These are phyloP conservation scores for Micractinium sp. DNA, from an alignment of 139 green algal species.

Conservation along the genomic window DNA sequence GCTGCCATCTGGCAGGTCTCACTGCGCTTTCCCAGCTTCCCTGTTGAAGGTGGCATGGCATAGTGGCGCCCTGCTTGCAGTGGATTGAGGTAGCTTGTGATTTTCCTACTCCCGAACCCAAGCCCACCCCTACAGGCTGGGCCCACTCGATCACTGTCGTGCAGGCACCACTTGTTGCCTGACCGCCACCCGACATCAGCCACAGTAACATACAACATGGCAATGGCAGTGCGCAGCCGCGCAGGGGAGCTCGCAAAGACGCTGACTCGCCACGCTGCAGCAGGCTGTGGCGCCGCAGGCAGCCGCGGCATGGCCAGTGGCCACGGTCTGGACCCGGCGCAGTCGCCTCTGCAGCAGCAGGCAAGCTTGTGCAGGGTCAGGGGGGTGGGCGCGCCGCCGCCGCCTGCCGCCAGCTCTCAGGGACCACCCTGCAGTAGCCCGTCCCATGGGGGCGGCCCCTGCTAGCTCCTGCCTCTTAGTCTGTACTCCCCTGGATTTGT, in stretches of 20 bases:
- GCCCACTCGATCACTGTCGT: too few relatives aligned
- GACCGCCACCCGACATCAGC: neutral
- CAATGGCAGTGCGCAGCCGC: neutral
- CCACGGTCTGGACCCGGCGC: conserved; percentile 34
- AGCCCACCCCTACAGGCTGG: too few relatives aligned
- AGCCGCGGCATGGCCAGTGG: conserved; percentile 14
- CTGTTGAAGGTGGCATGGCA: too few relatives aligned
- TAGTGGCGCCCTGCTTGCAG: too few relatives aligned
- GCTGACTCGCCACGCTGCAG: neutral
- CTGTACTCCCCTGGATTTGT: too few relatives aligned
- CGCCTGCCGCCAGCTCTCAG: neutral
- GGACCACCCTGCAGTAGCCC: neutral
- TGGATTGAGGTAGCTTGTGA: too few relatives aligned
- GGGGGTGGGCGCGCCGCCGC: neutral
- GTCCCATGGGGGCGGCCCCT: neutral
- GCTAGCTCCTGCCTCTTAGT: neutral
- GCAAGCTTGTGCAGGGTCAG: neutral
- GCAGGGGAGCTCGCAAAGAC: neutral
- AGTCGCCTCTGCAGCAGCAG: conserved; percentile 33
- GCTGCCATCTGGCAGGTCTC: too few relatives aligned
- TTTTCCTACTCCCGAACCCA: too few relatives aligned
- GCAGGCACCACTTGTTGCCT: neutral
- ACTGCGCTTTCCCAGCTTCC: too few relatives aligned
- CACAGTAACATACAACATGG: neutral
- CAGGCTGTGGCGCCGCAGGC: neutral